Conservation (phyloP, 768 basidiomycete genomes). For the Scleroderma bovista region DNA sequence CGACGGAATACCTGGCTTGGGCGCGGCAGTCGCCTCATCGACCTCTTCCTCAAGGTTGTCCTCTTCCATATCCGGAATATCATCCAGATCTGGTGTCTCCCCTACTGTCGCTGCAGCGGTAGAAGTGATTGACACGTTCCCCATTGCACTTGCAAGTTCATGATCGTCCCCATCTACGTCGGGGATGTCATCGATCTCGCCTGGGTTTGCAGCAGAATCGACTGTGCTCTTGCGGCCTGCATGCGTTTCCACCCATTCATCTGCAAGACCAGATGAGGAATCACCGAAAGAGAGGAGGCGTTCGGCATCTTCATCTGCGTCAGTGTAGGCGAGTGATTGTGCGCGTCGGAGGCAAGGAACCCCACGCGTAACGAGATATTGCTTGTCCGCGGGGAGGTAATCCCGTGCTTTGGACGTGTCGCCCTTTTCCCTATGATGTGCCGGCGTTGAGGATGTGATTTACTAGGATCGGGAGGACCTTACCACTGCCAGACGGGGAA, state of each 20-base stretch:
- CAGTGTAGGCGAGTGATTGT: constrained; percentile 87
- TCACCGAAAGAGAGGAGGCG: constrained; percentile 82
- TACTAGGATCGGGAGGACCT: constrained; percentile 21
- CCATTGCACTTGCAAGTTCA: constrained; percentile 37
- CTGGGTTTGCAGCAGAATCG: constrained; percentile 53
- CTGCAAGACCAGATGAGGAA: constrained; percentile 47
- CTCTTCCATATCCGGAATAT: constrained; percentile 99
- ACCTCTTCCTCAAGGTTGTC: constrained; percentile 84
- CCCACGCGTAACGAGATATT: constrained; percentile 91
- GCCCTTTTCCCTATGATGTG: constrained; percentile 75
- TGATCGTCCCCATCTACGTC: constrained; percentile 61
- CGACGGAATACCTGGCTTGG: constrained; percentile 34
- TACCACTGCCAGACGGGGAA: constrained; percentile 98
- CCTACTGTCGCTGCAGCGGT: constrained; percentile 29
- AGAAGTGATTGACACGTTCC: constrained; percentile 38
- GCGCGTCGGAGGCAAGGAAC: constrained; percentile 97
- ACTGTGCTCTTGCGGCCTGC: constrained; percentile 59
- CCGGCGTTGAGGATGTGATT: constrained; percentile 2
- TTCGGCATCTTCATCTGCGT: constrained; percentile 95
- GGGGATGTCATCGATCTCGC: constrained; percentile 79
- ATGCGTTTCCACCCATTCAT: constrained; percentile 99
- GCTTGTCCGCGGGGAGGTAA: constrained; percentile 92
- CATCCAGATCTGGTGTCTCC: constrained; percentile 89
- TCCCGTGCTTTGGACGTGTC: constrained; percentile 82
- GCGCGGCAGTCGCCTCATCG: constrained; percentile 78